Percentiles rank a stretch among this genome's conserved stretches.
Evolutionary conservation across 1,284 basidiomycete genomes (phyloP).

Genomic region (Leccinum subrobustum): DNA sequence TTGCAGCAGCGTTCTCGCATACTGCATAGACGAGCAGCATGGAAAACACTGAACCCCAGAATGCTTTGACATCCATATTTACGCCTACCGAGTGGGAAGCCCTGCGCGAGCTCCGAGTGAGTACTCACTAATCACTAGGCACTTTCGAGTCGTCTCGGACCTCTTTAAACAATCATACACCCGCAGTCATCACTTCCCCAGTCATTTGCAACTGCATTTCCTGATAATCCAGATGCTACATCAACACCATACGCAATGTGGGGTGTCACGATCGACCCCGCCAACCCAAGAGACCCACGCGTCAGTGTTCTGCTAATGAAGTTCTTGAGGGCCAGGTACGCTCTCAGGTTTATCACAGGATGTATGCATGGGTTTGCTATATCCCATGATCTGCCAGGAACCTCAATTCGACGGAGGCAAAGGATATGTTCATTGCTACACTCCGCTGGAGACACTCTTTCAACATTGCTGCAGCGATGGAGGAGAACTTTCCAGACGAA

Average conservation of each 20-base stretch:
- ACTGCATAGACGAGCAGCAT: neutral
- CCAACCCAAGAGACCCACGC: slow-evolving; percentile 51
- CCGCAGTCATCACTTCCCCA: slow-evolving; percentile 53
- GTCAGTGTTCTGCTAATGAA: slow-evolving; percentile 76
- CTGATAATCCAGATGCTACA: slow-evolving; percentile 50
- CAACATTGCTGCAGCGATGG: slow-evolving; percentile 54
- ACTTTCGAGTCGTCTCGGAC: neutral
- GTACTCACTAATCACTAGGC: neutral
- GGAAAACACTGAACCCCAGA: slow-evolving; percentile 55
- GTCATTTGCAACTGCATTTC: slow-evolving; percentile 42
- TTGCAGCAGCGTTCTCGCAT: too few species aligned
- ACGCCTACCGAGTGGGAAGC: slow-evolving; percentile 67
- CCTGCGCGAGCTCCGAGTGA: slow-evolving; percentile 63
- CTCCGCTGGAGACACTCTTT: slow-evolving; percentile 74
- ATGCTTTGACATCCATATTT: slow-evolving; percentile 64
- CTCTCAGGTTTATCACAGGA: neutral
- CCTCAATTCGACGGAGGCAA: slow-evolving; percentile 52
- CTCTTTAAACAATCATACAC: neutral
- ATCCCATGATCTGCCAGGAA: slow-evolving; percentile 39
- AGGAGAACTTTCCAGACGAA: slow-evolving; percentile 64
- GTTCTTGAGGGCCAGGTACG: slow-evolving; percentile 65
- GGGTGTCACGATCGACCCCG: slow-evolving; percentile 65
- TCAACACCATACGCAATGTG: slow-evolving; percentile 58
- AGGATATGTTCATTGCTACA: slow-evolving; percentile 65
- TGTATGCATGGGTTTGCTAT: neutral